Percentiles rank a stretch among this genome's conserved stretches.
Evolutionary conservation across 805 yeast genomes (phyloP).

Genomic region (Yarrowia alimentaria): DNA sequence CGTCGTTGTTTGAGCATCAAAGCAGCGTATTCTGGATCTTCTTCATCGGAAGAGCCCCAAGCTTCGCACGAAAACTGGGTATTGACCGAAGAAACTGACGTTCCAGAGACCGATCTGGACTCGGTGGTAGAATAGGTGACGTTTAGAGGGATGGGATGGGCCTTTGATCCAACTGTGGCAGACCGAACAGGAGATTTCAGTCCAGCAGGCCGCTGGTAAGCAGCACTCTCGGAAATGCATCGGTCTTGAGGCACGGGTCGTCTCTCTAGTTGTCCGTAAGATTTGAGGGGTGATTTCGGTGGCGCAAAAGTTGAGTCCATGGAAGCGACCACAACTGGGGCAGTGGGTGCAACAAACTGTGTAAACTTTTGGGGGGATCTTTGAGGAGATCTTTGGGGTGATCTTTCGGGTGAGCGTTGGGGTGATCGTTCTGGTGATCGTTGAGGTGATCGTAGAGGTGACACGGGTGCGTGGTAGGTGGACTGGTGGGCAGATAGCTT

Average conservation of each 20-base stretch:
- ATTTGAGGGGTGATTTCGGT: slow-evolving; percentile 1
- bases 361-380: background rate
- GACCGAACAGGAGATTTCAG: too few relatives aligned
- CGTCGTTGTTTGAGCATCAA: slow-evolving; percentile 24
- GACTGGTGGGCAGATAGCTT: background rate
- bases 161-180: background rate
- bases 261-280: slow-evolving; percentile 16
- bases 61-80: too few relatives aligned
- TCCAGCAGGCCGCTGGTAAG: too few relatives aligned
- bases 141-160: too few relatives aligned
- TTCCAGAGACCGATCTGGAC: slow-evolving; percentile 3
- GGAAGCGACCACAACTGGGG: too few relatives aligned
- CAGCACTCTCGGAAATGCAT: too few relatives aligned
- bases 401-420: background rate
- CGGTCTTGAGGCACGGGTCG: too few relatives aligned
- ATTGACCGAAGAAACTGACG: background rate
- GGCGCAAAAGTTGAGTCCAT: too few relatives aligned
- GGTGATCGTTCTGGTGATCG: background rate
- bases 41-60: slow-evolving; percentile 2
- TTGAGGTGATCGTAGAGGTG: too few relatives aligned
- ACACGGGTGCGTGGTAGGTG: too few relatives aligned
- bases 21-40: slow-evolving; percentile 26
- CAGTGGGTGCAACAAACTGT: too few relatives aligned
- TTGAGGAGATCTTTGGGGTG: background rate
- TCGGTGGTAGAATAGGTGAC: background rate